Evolutionary conservation across 1,139 yeast genomes (phyloP).

Genomic region (Hyphopichia buzzinii): DNA sequence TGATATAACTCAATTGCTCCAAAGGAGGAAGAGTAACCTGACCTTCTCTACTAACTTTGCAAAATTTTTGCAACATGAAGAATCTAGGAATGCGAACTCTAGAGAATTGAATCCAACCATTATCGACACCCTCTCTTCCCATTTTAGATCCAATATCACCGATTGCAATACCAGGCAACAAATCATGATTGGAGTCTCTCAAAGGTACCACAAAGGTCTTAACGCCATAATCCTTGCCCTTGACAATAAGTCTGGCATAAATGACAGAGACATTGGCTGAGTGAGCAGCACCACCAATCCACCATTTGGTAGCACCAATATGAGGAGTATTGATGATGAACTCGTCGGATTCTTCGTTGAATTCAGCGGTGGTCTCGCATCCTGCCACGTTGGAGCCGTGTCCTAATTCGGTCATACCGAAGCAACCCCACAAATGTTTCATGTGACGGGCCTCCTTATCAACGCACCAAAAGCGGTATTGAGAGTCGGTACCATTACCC

Average conservation of each 20-base stretch:
- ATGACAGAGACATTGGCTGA: conserved; percentile 30
- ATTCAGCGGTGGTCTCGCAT: conserved; percentile 34
- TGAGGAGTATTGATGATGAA: conserved; percentile 34
- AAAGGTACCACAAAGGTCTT: conserved; percentile 34
- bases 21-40: conserved; percentile 29
- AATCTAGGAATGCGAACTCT: conserved; percentile 30
- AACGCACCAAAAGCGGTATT: conserved; percentile 37
- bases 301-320: conserved; percentile 37
- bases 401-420: conserved; percentile 36
- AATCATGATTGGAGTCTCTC: conserved; percentile 30
- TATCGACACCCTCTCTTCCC: conserved; percentile 36
- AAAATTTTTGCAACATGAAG: conserved; percentile 35
- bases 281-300: conserved; percentile 39
- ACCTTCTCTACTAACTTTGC: conserved; percentile 28
- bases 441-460: conserved; percentile 56
- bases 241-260: conserved; percentile 30
- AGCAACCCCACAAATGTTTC: conserved; percentile 30
- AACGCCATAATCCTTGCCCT: conserved; percentile 33
- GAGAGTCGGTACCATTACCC: conserved; percentile 30
- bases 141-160: conserved; percentile 37
- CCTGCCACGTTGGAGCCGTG: conserved; percentile 36
- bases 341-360: conserved; percentile 26
- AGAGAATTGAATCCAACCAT: conserved; percentile 37
- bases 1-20: conserved; percentile 33
- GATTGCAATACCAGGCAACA: conserved; percentile 30